These are phyloP conservation scores for Kokia cookei DNA, from an alignment of 441 rosid species.

Conservation along the genomic window DNA sequence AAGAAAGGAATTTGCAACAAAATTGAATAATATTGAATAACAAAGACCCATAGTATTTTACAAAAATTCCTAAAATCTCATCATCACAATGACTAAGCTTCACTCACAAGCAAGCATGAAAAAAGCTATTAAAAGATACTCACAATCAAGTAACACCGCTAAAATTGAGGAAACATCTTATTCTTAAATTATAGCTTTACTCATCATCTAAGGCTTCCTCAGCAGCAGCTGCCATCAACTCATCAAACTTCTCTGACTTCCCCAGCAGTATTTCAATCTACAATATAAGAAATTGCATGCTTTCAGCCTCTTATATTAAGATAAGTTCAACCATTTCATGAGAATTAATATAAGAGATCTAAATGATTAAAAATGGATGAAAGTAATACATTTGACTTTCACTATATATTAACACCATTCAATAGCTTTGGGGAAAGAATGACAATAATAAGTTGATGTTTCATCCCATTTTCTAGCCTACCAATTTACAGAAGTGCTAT, in stretches of 20 bases:
- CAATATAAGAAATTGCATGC: background rate
- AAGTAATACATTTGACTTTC: background rate
- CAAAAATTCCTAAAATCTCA: slow-evolving; percentile 22
- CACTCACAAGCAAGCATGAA: slow-evolving; percentile 6
- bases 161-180: slow-evolving; percentile 15
- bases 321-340: background rate
- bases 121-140: slow-evolving; percentile 1
- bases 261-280: slow-evolving; percentile 63
- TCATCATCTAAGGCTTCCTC: slow-evolving; percentile 40
- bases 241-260: slow-evolving; percentile 65
- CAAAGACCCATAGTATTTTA: slow-evolving; percentile 5
- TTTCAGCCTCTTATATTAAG: slow-evolving; percentile 1
- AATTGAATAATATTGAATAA: slow-evolving; percentile 21
- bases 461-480: background rate
- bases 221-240: slow-evolving; percentile 67
- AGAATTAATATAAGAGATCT: background rate
- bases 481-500: background rate
- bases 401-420: background rate
- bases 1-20: slow-evolving; percentile 3
- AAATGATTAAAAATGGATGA: background rate
- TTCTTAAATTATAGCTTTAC: slow-evolving; percentile 28
- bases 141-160: slow-evolving; percentile 7
- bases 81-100: slow-evolving; percentile 1
- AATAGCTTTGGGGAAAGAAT: background rate
- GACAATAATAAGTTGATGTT: background rate